Percentiles rank a stretch among this genome's conserved stretches.
Evolutionary conservation across 2,329 filamentous ascomycete species (phyloP).

Genomic region (Coniochaeta sp.): DNA sequence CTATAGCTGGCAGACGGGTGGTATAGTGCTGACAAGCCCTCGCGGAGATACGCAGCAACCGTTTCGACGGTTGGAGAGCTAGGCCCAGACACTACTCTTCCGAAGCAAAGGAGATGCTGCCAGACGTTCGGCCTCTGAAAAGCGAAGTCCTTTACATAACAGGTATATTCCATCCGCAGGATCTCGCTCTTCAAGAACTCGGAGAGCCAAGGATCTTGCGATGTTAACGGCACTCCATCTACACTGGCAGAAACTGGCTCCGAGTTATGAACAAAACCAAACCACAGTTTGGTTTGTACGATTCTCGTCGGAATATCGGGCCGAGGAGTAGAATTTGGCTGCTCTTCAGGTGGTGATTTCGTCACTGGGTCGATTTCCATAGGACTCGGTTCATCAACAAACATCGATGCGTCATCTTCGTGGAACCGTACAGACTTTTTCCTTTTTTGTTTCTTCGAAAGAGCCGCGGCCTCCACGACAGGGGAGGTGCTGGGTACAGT

Average conservation of each 20-base stretch:
- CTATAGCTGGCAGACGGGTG: slow-evolving; percentile 22
- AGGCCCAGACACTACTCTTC: slow-evolving; percentile 11
- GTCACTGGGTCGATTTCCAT: not conserved
- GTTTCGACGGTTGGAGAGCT: slow-evolving; percentile 14
- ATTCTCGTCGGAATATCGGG: not conserved
- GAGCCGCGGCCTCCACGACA: not conserved
- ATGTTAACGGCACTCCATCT: slow-evolving; percentile 14
- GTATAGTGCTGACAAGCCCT: slow-evolving; percentile 27
- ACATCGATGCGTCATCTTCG: not conserved
- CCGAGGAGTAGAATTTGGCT: not conserved
- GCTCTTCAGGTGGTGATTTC: not conserved
- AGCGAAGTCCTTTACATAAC: slow-evolving; percentile 17
- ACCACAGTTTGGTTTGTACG: slow-evolving; percentile 13
- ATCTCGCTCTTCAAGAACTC: slow-evolving; percentile 15
- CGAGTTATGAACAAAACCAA: slow-evolving; percentile 12
- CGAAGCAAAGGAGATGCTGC: slow-evolving; percentile 14
- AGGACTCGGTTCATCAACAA: not conserved
- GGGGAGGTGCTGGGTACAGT: not conserved
- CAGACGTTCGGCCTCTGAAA: slow-evolving; percentile 9
- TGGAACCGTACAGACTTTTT: not conserved
- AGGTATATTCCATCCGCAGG: slow-evolving; percentile 20
- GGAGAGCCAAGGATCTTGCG: slow-evolving; percentile 12
- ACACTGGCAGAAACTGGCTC: slow-evolving; percentile 15
- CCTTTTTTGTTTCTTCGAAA: not conserved
- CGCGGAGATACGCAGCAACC: slow-evolving; percentile 25